phyloP scores from a whole-genome alignment of 1,284 basidiomycete species.

The Cutaneotrichosporon sp. region DNA sequence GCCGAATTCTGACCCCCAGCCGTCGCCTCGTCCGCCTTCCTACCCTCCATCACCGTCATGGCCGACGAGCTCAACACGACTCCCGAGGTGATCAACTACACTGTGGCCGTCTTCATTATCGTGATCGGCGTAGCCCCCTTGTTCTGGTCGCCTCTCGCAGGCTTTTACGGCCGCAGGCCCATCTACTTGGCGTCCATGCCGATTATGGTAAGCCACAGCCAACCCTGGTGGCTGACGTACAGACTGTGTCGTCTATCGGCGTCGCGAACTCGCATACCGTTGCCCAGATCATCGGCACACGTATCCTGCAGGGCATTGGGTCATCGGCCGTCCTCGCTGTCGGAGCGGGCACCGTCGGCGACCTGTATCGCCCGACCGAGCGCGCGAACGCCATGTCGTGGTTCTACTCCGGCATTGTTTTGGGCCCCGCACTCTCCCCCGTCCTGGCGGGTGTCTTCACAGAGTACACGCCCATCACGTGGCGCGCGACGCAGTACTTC shows the following conservation, averaged over 20 bases:
- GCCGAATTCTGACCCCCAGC: slow-evolving; percentile 54
- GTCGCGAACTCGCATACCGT: slow-evolving; percentile 60
- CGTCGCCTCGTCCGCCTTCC: slow-evolving; percentile 67
- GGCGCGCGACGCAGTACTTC: slow-evolving; percentile 66
- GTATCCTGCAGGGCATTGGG: slow-evolving; percentile 64
- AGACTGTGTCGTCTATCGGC: slow-evolving; percentile 60
- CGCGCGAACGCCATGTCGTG: slow-evolving; percentile 65
- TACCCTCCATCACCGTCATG: slow-evolving; percentile 69
- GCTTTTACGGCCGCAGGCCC: slow-evolving; percentile 63
- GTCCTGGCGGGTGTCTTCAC: slow-evolving; percentile 53
- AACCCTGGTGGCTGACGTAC: neutral
- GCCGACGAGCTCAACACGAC: slow-evolving; percentile 63
- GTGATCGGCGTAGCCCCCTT: slow-evolving; percentile 55
- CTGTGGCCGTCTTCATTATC: slow-evolving; percentile 56
- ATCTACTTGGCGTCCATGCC: slow-evolving; percentile 66
- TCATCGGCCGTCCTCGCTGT: slow-evolving; percentile 59
- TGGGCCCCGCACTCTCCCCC: slow-evolving; percentile 51
- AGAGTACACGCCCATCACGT: slow-evolving; percentile 56
- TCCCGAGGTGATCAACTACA: slow-evolving; percentile 61
- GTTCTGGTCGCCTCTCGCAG: slow-evolving; percentile 61
- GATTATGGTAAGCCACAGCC: slow-evolving; percentile 54
- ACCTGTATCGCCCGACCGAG: slow-evolving; percentile 65
- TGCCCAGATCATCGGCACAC: slow-evolving; percentile 61
- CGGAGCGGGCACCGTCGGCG: slow-evolving; percentile 65
- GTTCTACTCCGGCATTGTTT: slow-evolving; percentile 60